phyloP scores from a whole-genome alignment of 2,329 filamentous ascomycete species.

The Colletotrichum sp. region DNA sequence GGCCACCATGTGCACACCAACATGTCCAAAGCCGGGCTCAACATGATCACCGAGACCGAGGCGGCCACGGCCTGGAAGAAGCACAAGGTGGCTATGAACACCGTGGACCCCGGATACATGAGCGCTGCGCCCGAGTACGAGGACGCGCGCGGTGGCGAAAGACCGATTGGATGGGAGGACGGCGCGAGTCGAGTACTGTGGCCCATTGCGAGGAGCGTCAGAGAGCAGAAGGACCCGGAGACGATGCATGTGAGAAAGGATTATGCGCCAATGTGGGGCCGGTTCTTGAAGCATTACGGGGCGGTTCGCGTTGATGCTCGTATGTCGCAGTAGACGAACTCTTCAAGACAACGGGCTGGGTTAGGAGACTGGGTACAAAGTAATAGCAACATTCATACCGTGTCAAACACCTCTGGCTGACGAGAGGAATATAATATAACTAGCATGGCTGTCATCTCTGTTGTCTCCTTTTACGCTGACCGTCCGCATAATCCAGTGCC shows the following conservation, averaged over 20 bases:
- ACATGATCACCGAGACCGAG: constrained; percentile 46
- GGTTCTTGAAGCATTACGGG: neutral
- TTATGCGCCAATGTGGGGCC: neutral
- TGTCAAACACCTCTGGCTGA: too few relatives aligned
- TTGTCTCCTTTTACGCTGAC: too few relatives aligned
- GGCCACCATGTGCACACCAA: constrained; percentile 43
- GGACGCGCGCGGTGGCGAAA: constrained; percentile 24
- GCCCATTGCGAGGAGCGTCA: constrained; percentile 25
- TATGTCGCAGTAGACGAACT: too few relatives aligned
- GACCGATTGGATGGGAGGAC: constrained; percentile 41
- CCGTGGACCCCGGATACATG: constrained; percentile 42
- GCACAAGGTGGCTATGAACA: constrained; percentile 38
- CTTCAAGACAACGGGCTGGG: too few relatives aligned
- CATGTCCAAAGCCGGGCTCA: constrained; percentile 44
- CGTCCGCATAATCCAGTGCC: too few relatives aligned
- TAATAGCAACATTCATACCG: accelerated
- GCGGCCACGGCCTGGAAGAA: constrained; percentile 32
- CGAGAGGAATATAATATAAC: too few relatives aligned
- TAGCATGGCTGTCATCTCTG: too few relatives aligned
- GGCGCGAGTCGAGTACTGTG: constrained; percentile 40
- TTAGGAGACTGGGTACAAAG: too few relatives aligned
- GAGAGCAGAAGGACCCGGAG: too few relatives aligned
- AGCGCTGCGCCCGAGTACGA: constrained; percentile 37
- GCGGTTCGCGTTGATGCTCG: neutral
- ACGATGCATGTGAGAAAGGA: too few relatives aligned